Conservation (phyloP, 306 rosid genomes). For the Sicyos edulis region DNA sequence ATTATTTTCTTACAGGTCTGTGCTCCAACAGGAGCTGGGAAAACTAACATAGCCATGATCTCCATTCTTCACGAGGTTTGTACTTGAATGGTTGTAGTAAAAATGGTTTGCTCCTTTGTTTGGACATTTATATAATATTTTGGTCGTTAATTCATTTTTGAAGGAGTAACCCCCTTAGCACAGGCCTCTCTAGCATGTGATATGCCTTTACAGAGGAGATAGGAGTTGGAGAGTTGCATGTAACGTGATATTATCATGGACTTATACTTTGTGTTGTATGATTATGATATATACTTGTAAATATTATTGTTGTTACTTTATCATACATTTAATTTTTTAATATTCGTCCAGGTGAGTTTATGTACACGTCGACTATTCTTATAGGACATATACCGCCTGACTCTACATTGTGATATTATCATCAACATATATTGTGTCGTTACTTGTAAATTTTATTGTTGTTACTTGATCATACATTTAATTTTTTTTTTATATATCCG, state of each 20-base stretch:
- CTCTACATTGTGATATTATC: too few species aligned
- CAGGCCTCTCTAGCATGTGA: background rate
- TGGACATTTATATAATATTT: constrained; percentile 1
- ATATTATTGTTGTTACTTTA: background rate
- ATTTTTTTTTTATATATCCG: too few species aligned
- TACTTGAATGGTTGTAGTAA: constrained; percentile 17
- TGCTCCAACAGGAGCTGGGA: constrained; percentile 99
- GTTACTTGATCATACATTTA: too few species aligned
- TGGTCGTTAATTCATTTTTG: background rate
- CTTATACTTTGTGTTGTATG: background rate
- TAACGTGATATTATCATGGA: background rate
- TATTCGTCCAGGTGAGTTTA: too few species aligned
- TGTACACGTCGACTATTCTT: too few species aligned
- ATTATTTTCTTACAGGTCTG: constrained; percentile 63
- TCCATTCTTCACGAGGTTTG: constrained; percentile 91
- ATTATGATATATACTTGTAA: background rate
- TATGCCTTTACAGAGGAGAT: constrained; percentile 4
- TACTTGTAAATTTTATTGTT: too few species aligned
- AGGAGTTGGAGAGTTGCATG: constrained; percentile 10
- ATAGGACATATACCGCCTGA: too few species aligned
- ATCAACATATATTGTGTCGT: too few species aligned
- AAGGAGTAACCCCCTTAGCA: background rate
- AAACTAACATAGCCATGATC: constrained; percentile 96
- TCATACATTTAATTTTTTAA: background rate
- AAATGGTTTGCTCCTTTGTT: background rate